phyloP scores from a whole-genome alignment of 495 filamentous ascomycete genomes.

The Penicillium manginii region DNA sequence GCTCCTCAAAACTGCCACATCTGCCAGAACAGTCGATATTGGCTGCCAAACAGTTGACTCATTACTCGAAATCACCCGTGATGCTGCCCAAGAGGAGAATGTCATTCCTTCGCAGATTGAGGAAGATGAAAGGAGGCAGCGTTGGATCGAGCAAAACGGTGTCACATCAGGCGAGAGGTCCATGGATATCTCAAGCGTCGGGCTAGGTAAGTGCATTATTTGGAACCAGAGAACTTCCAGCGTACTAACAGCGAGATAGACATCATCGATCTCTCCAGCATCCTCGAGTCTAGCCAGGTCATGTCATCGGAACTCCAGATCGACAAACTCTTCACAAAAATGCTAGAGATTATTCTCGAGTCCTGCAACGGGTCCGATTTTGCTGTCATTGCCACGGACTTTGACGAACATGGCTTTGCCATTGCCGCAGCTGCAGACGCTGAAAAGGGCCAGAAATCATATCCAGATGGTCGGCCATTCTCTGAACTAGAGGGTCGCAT shows the following conservation, averaged over 20 bases:
- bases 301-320: constrained; percentile 88
- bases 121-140: constrained; percentile 63
- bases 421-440: constrained; percentile 77
- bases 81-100: constrained; percentile 57
- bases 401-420: constrained; percentile 70
- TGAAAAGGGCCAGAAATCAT: constrained; percentile 59
- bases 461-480: constrained; percentile 67
- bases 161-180: constrained; percentile 38
- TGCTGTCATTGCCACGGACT: constrained; percentile 77
- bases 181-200: constrained; percentile 50
- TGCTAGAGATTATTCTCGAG: constrained; percentile 88
- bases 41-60: constrained; percentile 72
- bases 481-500: constrained; percentile 66
- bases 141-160: constrained; percentile 74
- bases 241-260: constrained; percentile 43
- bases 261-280: constrained; percentile 85
- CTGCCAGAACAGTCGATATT: constrained; percentile 64
- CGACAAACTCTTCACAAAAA: constrained; percentile 80
- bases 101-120: constrained; percentile 48
- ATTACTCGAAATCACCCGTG: constrained; percentile 52
- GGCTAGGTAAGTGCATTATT: constrained; percentile 36
- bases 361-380: constrained; percentile 81
- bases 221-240: background rate
- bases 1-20: constrained; percentile 67
- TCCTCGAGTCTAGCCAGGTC: constrained; percentile 85